Evolutionary conservation across 768 basidiomycete genomes (phyloP).

Genomic region (Naganishia antarctica): DNA sequence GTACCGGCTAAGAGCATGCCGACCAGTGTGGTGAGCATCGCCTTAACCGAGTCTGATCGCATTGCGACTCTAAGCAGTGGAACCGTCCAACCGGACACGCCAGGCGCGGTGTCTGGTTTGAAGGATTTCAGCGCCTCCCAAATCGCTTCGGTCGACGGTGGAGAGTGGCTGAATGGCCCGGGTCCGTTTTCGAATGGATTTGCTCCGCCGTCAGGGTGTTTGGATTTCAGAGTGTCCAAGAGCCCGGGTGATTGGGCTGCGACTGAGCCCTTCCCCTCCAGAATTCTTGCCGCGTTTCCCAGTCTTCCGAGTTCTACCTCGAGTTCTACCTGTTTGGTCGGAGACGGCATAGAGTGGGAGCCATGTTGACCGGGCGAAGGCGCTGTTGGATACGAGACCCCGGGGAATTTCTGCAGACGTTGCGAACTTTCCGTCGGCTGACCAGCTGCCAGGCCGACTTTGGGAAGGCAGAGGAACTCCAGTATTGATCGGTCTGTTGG

Average conservation of each 20-base stretch:
- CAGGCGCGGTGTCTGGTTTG: constrained; percentile 16
- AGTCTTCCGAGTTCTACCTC: constrained; percentile 11
- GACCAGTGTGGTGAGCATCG: neutral
- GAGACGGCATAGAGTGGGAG: neutral
- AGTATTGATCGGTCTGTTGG: constrained; percentile 11
- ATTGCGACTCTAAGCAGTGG: neutral
- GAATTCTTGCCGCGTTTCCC: constrained; percentile 10
- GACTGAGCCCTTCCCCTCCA: neutral
- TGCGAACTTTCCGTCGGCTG: neutral
- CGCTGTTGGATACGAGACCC: neutral
- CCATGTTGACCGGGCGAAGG: neutral
- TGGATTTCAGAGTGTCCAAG: neutral
- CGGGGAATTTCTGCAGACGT: neutral
- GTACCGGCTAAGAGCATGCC: constrained; percentile 3
- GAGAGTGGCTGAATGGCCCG: neutral
- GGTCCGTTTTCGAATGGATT: neutral
- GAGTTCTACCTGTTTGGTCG: constrained; percentile 8
- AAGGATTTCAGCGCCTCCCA: neutral
- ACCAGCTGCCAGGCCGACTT: constrained; percentile 18
- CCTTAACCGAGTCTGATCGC: neutral
- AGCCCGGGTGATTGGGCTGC: neutral
- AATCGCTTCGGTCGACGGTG: constrained; percentile 5
- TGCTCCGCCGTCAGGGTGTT: neutral
- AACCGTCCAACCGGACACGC: constrained; percentile 18
- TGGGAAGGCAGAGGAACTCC: constrained; percentile 17